Percentiles rank a stretch among this genome's conserved stretches.
Conservation (phyloP, 176 grass and related monocot genomes). For the Luzula sylvatica region DNA sequence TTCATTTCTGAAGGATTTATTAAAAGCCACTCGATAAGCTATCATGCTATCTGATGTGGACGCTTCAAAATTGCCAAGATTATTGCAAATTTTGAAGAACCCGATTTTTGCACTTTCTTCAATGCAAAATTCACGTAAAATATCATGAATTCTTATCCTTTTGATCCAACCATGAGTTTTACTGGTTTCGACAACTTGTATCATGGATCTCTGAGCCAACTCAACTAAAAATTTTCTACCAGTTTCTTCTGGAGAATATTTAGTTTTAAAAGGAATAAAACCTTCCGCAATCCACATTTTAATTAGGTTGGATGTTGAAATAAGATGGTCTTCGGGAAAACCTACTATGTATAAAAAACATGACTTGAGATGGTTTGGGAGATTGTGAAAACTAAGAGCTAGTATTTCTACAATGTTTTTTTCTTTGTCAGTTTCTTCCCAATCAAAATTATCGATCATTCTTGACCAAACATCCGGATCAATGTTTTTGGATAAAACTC, state of each 20-base stretch:
- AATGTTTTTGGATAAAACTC: not conserved
- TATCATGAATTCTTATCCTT: no score
- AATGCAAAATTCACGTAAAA: not conserved
- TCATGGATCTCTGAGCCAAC: not conserved
- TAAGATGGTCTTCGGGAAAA: conserved; percentile 8
- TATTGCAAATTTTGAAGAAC: not conserved
- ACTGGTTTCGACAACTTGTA: no score
- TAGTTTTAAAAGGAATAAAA: not conserved
- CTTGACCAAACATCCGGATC: not conserved
- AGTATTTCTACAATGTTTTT: not conserved
- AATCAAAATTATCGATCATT: not conserved
- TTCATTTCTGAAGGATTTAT: not conserved
- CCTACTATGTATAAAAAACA: not conserved
- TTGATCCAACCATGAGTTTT: no score
- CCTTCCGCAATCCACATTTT: not conserved
- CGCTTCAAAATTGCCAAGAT: not conserved
- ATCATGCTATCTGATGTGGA: not conserved
- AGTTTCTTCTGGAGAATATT: not conserved
- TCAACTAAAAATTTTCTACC: not conserved
- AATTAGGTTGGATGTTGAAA: not conserved
- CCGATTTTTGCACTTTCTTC: not conserved
- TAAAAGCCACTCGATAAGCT: not conserved
- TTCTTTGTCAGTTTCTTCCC: not conserved
- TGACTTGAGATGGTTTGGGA: conserved; percentile 5
- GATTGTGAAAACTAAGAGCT: not conserved